A percentile compares a stretch with the other conserved stretches of the same genome.
Conservation (phyloP, 495 filamentous ascomycete species). For the Staphylotrichum longicolle region DNA sequence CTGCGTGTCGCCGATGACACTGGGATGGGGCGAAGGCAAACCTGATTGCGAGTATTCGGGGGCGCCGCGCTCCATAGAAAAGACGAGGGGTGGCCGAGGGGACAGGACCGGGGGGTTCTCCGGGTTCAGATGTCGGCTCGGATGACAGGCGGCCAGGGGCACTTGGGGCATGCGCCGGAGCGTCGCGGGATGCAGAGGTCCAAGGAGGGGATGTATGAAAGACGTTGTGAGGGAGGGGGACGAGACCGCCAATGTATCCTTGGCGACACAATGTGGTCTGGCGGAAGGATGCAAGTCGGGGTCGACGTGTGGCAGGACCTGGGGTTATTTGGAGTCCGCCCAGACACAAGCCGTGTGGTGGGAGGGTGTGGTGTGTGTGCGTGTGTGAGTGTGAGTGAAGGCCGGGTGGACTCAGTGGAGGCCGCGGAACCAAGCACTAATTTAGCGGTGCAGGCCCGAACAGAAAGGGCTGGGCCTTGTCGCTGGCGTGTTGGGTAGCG, state of each 20-base stretch:
- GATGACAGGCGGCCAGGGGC: not conserved
- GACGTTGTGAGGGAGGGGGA: conserved; percentile 1
- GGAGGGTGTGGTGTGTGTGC: not conserved
- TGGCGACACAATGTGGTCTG: conserved; percentile 4
- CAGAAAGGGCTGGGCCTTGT: conserved; percentile 5
- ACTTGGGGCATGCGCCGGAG: not conserved
- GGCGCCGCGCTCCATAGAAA: conserved; percentile 84
- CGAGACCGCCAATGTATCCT: conserved; percentile 1
- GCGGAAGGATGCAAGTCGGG: conserved; percentile 3
- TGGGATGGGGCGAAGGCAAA: conserved; percentile 84
- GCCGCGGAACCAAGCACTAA: conserved; percentile 6
- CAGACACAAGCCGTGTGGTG: not conserved
- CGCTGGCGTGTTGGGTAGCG: conserved; percentile 13
- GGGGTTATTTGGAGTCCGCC: not conserved
- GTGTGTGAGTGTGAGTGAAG: not conserved
- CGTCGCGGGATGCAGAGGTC: not conserved
- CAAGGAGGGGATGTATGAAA: conserved; percentile 1
- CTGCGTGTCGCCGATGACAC: conserved; percentile 62
- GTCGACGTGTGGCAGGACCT: not conserved
- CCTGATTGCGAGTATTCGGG: conserved; percentile 97
- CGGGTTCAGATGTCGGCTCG: not conserved
- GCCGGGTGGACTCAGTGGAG: not conserved
- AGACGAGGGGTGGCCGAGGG: conserved; percentile 30
- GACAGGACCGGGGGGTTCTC: not conserved
- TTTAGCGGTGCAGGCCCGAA: conserved; percentile 10